Percentiles rank a stretch among this genome's conserved stretches.
These are phyloP conservation scores for Kuraishia floccosa DNA, from an alignment of 805 yeast species.

Conservation along the genomic window DNA sequence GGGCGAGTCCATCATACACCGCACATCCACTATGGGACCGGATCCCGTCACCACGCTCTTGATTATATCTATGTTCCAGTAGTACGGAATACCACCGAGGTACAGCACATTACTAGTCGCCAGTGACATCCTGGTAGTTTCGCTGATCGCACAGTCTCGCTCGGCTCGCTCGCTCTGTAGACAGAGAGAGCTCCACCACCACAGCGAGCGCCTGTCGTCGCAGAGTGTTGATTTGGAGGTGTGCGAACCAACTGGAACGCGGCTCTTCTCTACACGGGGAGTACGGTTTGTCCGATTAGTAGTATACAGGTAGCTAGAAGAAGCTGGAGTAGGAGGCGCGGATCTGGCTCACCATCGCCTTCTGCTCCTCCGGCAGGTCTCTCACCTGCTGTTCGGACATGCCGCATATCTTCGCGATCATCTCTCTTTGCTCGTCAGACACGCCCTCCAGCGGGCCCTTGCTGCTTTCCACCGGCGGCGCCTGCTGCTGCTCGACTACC, in stretches of 20 bases:
- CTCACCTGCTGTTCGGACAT: constrained; percentile 40
- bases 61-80: constrained; percentile 57
- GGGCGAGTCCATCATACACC: constrained; percentile 46
- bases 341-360: constrained; percentile 19
- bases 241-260: no score
- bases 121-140: constrained; percentile 6
- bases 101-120: constrained; percentile 36
- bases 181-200: no score
- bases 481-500: constrained; percentile 2
- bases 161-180: background rate
- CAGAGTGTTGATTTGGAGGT: no score
- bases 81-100: constrained; percentile 55
- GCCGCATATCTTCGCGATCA: constrained; percentile 40
- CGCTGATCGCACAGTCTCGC: background rate
- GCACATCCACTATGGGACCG: constrained; percentile 59
- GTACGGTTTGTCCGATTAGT: no score
- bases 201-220: no score
- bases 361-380: constrained; percentile 39
- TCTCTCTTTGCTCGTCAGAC: constrained; percentile 26
- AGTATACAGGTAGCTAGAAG: no score
- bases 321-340: no score
- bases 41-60: constrained; percentile 61
- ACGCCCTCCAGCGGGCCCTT: constrained; percentile 4
- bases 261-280: no score
- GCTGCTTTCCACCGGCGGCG: background rate